Percentiles rank a stretch among this genome's conserved stretches.
phyloP scores from a whole-genome alignment of 768 basidiomycete genomes.

The Suillus subaureus region DNA sequence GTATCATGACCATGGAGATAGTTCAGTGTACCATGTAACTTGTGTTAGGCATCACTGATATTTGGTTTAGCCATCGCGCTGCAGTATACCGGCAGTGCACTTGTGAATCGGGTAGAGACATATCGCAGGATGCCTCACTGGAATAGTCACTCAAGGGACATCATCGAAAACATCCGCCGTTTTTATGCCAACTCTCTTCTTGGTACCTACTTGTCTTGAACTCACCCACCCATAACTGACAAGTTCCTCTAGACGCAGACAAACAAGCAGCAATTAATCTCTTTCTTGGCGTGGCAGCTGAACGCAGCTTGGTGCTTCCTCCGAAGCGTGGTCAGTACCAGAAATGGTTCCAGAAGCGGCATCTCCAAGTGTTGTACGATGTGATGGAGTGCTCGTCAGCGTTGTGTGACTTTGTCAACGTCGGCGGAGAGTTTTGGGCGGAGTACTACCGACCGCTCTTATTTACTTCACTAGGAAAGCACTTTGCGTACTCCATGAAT shows the following conservation, averaged over 20 bases:
- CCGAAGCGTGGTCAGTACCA: slow-evolving; percentile 73
- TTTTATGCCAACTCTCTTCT: slow-evolving; percentile 95
- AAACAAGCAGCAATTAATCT: slow-evolving; percentile 97
- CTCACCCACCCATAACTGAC: slow-evolving; percentile 9
- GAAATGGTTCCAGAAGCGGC: slow-evolving; percentile 79
- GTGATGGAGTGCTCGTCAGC: slow-evolving; percentile 65
- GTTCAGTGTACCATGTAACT: slow-evolving; percentile 45
- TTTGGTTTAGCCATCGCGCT: slow-evolving; percentile 74
- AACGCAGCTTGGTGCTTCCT: slow-evolving; percentile 48
- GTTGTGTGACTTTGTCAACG: slow-evolving; percentile 60
- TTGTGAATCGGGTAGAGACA: slow-evolving; percentile 95
- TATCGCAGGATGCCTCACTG: slow-evolving; percentile 95
- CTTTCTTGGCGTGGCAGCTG: slow-evolving; percentile 78
- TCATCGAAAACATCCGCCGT: slow-evolving; percentile 91
- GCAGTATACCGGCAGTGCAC: slow-evolving; percentile 95
- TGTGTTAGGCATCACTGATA: slow-evolving; percentile 6
- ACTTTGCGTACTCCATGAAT: slow-evolving; percentile 93
- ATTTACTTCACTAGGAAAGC: slow-evolving; percentile 84
- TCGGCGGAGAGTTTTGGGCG: slow-evolving; percentile 77
- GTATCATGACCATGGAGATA: slow-evolving; percentile 98
- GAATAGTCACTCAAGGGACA: slow-evolving; percentile 96
- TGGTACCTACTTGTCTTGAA: slow-evolving; percentile 43
- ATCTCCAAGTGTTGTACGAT: slow-evolving; percentile 69
- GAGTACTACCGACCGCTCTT: slow-evolving; percentile 86
- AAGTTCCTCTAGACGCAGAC: slow-evolving; percentile 71